phyloP scores from a whole-genome alignment of 148 eudicot genomes.

The Limonium bicolor region DNA sequence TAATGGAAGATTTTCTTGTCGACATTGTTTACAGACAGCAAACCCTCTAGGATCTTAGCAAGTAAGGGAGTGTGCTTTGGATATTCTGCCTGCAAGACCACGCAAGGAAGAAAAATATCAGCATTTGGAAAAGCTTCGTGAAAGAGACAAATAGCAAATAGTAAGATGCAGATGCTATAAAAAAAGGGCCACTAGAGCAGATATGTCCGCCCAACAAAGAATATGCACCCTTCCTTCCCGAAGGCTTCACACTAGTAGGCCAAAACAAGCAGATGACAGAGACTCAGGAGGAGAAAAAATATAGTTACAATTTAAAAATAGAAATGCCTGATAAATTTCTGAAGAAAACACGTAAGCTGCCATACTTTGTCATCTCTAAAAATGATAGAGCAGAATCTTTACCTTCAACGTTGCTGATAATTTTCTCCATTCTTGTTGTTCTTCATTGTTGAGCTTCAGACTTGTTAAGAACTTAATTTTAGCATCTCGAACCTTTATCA shows the following conservation, averaged over 20 bases:
- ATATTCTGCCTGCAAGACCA: constrained; percentile 64
- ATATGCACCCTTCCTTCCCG: no score
- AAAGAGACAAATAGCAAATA: no score
- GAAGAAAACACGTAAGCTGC: no score
- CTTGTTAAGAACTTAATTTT: constrained; percentile 78
- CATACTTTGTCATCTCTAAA: no score
- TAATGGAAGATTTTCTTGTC: constrained; percentile 45
- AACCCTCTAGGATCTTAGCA: constrained; percentile 76
- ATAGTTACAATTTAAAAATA: background rate
- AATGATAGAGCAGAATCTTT: no score
- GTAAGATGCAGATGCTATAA: no score
- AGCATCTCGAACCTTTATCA: constrained; percentile 91
- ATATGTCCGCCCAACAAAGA: no score
- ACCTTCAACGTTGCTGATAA: constrained; percentile 66
- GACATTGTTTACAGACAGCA: constrained; percentile 36
- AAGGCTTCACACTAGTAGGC: no score
- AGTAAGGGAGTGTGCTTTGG: constrained; percentile 85
- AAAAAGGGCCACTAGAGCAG: no score
- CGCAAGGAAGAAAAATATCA: background rate
- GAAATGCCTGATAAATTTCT: background rate
- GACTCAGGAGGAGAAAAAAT: background rate
- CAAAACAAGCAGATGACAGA: background rate
- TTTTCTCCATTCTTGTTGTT: constrained; percentile 82
- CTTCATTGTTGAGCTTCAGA: constrained; percentile 58
- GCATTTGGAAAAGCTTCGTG: no score